Evolutionary conservation across 2,329 filamentous ascomycete genomes (phyloP).

Genomic region (Mycosphaerella sp.): DNA sequence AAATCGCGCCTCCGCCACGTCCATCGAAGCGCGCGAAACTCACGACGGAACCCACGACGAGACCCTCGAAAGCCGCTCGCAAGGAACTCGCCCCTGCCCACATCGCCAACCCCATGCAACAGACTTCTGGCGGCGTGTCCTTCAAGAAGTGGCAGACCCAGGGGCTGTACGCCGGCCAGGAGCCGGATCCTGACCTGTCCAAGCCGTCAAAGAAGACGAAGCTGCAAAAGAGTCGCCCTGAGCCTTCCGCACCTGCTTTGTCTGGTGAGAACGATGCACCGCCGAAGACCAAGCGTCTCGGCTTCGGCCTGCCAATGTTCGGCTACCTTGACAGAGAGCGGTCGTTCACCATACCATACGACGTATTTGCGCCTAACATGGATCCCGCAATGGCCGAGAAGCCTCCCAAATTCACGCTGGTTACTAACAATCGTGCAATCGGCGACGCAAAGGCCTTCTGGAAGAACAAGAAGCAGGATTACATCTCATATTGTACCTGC

Average conservation of each 20-base stretch:
- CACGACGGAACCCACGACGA: background rate
- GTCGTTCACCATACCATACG: slow-evolving; percentile 83
- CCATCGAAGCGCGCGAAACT: slow-evolving; percentile 28
- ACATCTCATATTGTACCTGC: slow-evolving; percentile 60
- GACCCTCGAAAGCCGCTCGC: slow-evolving; percentile 14
- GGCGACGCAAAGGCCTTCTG: slow-evolving; percentile 35
- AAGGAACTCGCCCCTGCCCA: slow-evolving; percentile 23
- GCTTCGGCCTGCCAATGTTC: slow-evolving; percentile 34
- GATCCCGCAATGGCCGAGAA: slow-evolving; percentile 64
- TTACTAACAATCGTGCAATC: slow-evolving; percentile 84
- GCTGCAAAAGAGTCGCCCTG: slow-evolving; percentile 39
- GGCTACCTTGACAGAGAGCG: slow-evolving; percentile 49
- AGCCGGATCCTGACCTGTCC: slow-evolving; percentile 41
- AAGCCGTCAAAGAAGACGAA: slow-evolving; percentile 35
- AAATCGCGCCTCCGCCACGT: slow-evolving; percentile 9
- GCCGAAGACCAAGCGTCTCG: slow-evolving; percentile 50
- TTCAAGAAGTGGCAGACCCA: slow-evolving; percentile 73
- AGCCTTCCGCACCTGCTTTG: slow-evolving; percentile 15
- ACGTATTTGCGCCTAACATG: slow-evolving; percentile 73
- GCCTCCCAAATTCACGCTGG: slow-evolving; percentile 86
- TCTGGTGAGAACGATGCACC: slow-evolving; percentile 32
- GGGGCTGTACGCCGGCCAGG: slow-evolving; percentile 82
- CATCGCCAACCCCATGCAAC: slow-evolving; percentile 25
- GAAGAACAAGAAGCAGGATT: slow-evolving; percentile 28
- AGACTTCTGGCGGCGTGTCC: slow-evolving; percentile 37